Percentiles rank a stretch among this genome's conserved stretches.
Evolutionary conservation across 495 filamentous ascomycete genomes (phyloP).

Genomic region (Xylaria acuta): DNA sequence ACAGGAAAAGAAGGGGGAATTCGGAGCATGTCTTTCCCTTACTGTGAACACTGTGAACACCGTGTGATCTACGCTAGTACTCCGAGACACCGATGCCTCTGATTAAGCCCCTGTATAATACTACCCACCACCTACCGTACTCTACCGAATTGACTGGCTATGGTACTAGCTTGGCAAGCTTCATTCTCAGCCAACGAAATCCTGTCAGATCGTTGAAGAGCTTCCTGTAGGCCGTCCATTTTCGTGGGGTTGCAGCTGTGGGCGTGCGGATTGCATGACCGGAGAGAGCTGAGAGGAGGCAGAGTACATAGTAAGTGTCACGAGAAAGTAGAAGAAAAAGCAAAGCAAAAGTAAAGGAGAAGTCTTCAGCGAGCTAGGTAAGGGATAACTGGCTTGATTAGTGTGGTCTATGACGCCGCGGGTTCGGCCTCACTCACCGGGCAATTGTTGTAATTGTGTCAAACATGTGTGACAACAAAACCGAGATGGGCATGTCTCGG

Average conservation of each 20-base stretch:
- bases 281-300: conserved; percentile 1
- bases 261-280: conserved; percentile 10
- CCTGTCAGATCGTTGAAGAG: background rate
- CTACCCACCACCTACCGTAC: background rate
- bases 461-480: conserved; percentile 7
- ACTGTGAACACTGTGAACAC: conserved; percentile 13
- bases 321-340: background rate
- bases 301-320: too few relatives aligned
- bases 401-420: background rate
- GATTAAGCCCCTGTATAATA: conserved; percentile 10
- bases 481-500: conserved; percentile 16
- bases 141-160: conserved; percentile 12
- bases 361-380: background rate
- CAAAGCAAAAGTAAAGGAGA: background rate
- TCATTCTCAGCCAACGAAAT: conserved; percentile 8
- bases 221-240: background rate
- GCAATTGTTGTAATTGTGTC: background rate
- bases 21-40: background rate
- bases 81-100: conserved; percentile 5
- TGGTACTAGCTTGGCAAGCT: background rate
- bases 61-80: background rate
- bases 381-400: conserved; percentile 6
- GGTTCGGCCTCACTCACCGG: background rate
- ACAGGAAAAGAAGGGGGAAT: conserved; percentile 26
- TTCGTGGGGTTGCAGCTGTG: background rate